A percentile compares a stretch with the other conserved stretches of the same genome.
These are phyloP conservation scores for Chlamydomonas sphaeroides DNA, from an alignment of 139 green algal genomes.

Conservation along the genomic window DNA sequence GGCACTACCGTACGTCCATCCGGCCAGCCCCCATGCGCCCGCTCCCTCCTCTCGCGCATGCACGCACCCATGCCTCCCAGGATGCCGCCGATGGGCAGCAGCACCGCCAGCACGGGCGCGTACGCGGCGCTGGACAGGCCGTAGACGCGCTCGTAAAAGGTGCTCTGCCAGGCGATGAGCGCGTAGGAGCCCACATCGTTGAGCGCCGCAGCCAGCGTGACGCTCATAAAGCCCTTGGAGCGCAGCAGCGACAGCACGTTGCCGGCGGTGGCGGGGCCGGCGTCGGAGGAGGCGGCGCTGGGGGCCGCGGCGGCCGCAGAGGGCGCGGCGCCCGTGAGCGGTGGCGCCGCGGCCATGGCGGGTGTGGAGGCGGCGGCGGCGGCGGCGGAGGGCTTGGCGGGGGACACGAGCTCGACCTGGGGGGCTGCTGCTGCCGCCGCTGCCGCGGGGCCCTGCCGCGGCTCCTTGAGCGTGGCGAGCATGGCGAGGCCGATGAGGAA, in stretches of 20 bases:
- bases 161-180: constrained; percentile 89
- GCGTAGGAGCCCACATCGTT: constrained; percentile 91
- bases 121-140: constrained; percentile 75
- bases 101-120: constrained; percentile 82
- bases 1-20: too few relatives aligned
- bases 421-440: neutral
- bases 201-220: constrained; percentile 80
- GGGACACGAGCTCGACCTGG: neutral
- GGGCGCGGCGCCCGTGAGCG: neutral
- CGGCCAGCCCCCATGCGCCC: too few relatives aligned
- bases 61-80: constrained; percentile 82
- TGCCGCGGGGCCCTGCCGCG: constrained; percentile 6
- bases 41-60: too few relatives aligned
- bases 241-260: constrained; percentile 54
- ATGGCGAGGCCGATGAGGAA: constrained; percentile 43
- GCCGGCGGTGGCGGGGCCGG: too few relatives aligned
- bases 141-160: constrained; percentile 91
- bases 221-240: constrained; percentile 66
- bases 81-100: constrained; percentile 88
- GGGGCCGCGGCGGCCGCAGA: too few relatives aligned
- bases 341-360: neutral
- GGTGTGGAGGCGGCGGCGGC: neutral
- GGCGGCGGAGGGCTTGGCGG: neutral
- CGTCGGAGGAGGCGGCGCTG: neutral
- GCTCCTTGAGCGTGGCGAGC: constrained; percentile 42